Evolutionary conservation across 345 rosid genomes (phyloP).

Genomic region (Moricandia arvensis): DNA sequence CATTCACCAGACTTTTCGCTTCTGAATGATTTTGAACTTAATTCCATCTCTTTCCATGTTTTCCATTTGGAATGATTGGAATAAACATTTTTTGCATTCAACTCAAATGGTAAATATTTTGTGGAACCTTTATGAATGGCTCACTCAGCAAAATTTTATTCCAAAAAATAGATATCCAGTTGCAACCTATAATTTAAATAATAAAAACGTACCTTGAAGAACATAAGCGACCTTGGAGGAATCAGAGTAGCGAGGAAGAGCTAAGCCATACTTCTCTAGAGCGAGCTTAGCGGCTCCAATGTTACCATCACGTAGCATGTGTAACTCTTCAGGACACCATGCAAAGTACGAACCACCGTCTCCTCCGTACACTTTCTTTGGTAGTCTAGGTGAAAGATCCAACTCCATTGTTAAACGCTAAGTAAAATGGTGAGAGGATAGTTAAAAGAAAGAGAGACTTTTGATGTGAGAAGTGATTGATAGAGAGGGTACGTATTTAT

Average conservation of each 20-base stretch:
- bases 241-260: slow-evolving; percentile 85
- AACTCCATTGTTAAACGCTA: slow-evolving; percentile 53
- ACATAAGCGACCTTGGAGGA: slow-evolving; percentile 89
- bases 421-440: not conserved
- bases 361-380: slow-evolving; percentile 66
- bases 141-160: too few relatives aligned
- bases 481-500: slow-evolving; percentile 1
- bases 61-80: too few relatives aligned
- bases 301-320: slow-evolving; percentile 70
- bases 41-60: too few relatives aligned
- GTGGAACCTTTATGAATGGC: too few relatives aligned
- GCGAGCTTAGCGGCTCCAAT: slow-evolving; percentile 89
- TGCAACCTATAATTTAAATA: too few relatives aligned
- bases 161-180: too few relatives aligned
- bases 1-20: too few relatives aligned
- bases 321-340: slow-evolving; percentile 77
- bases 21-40: too few relatives aligned
- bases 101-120: too few relatives aligned
- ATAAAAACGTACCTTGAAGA: slow-evolving; percentile 59
- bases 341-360: slow-evolving; percentile 77
- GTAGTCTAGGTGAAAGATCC: slow-evolving; percentile 71
- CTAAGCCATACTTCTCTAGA: slow-evolving; percentile 78
- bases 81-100: too few relatives aligned
- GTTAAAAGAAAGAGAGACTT: not conserved
- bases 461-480: not conserved